phyloP scores from a whole-genome alignment of 176 grass and related monocot species.

The Olyra latifolia region DNA sequence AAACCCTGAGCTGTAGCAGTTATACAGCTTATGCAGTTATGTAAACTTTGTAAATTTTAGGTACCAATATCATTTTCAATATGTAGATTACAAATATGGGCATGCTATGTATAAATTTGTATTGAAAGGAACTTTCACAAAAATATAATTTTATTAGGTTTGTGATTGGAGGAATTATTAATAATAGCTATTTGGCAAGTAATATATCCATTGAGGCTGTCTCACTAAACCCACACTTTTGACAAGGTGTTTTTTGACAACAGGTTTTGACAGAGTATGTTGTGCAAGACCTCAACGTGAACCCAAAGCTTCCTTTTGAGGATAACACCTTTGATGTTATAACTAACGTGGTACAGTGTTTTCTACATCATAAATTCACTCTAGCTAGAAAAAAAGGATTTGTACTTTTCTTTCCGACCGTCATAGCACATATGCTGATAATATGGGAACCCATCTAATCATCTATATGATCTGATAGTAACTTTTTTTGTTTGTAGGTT shows the following conservation, averaged over 20 bases:
- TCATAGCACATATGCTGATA: neutral
- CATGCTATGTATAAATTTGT: no score
- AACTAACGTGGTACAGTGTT: constrained; percentile 80
- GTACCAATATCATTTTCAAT: no score
- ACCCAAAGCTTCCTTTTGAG: constrained; percentile 81
- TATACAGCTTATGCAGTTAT: no score
- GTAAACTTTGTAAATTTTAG: no score
- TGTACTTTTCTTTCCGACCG: neutral
- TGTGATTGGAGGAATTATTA: no score
- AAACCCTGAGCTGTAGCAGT: no score
- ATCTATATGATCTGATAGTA: neutral
- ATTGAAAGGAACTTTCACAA: no score
- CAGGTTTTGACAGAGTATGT: constrained; percentile 91
- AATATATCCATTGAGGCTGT: neutral
- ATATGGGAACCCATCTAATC: neutral
- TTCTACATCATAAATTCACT: neutral
- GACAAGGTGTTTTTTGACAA: neutral
- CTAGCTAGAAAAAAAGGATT: neutral
- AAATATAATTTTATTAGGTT: no score
- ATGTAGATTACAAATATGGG: no score
- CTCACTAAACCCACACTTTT: neutral
- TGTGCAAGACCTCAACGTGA: constrained; percentile 92
- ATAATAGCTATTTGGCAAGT: neutral
- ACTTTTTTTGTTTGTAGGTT: constrained; percentile 54
- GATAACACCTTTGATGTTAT: constrained; percentile 86